These are phyloP conservation scores for Suillus cothurnatus DNA, from an alignment of 768 basidiomycete species.

Conservation along the genomic window DNA sequence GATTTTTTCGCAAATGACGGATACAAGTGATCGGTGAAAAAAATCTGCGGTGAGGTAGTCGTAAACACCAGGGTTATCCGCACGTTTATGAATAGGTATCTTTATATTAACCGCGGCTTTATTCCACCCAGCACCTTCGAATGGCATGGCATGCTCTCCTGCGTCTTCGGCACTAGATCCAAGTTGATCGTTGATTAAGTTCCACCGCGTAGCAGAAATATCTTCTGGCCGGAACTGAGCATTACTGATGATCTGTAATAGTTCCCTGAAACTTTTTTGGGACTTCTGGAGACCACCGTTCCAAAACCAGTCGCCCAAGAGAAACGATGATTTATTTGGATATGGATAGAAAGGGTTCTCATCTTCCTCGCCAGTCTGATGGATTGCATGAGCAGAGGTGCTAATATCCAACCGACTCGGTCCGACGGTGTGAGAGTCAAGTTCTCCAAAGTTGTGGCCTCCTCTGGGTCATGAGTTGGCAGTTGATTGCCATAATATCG, in stretches of 20 bases:
- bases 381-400: no score
- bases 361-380: no score
- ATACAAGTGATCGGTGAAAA: constrained; percentile 15
- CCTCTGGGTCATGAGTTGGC: constrained; percentile 11
- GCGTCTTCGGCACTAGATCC: background rate
- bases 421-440: background rate
- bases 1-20: constrained; percentile 20
- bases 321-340: constrained; percentile 20
- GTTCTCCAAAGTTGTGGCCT: background rate
- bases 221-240: constrained; percentile 8
- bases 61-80: constrained; percentile 7
- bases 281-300: constrained; percentile 21
- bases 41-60: constrained; percentile 8
- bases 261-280: constrained; percentile 15
- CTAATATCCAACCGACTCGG: background rate
- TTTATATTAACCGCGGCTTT: constrained; percentile 6
- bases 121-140: constrained; percentile 21
- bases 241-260: constrained; percentile 15
- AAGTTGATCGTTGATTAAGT: constrained; percentile 2
- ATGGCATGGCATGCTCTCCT: background rate
- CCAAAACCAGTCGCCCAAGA: constrained; percentile 24
- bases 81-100: constrained; percentile 14
- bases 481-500: background rate
- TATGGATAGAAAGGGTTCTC: constrained; percentile 12
- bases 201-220: background rate